A percentile compares a stretch with the other conserved stretches of the same genome.
phyloP scores from a whole-genome alignment of 352 stramenopile species.

The Pythium guiyangense region DNA sequence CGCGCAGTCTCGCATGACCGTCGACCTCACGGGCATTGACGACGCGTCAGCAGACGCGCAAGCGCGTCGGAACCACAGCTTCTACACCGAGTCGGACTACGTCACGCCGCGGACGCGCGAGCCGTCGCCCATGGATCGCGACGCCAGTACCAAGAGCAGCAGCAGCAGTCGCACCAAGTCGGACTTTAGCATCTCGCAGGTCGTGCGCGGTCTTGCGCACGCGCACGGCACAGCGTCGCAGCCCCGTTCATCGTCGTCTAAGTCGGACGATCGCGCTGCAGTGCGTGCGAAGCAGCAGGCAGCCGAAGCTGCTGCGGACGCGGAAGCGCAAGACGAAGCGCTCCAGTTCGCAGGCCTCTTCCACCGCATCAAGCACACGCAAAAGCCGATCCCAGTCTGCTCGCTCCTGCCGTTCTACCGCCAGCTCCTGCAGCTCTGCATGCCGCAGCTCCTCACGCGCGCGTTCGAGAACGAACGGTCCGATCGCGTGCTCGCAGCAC shows the following conservation, averaged over 20 bases:
- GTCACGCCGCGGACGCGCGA: slow-evolving; percentile 15
- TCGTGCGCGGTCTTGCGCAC: slow-evolving; percentile 59
- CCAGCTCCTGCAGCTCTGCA: slow-evolving; percentile 68
- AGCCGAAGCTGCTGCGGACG: slow-evolving; percentile 22
- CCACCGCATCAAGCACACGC: slow-evolving; percentile 78
- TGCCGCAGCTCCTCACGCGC: slow-evolving; percentile 64
- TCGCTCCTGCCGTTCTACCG: slow-evolving; percentile 83
- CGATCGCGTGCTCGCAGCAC: slow-evolving; percentile 42
- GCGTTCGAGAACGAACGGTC: slow-evolving; percentile 58
- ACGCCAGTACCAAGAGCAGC: slow-evolving; percentile 22
- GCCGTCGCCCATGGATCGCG: slow-evolving; percentile 13
- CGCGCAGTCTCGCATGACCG: slow-evolving; percentile 31
- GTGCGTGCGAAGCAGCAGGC: not conserved
- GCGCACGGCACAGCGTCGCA: slow-evolving; percentile 27
- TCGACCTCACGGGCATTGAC: slow-evolving; percentile 43
- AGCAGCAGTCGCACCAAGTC: not conserved
- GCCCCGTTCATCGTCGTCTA: slow-evolving; percentile 1
- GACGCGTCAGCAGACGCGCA: slow-evolving; percentile 29
- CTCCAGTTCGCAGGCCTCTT: slow-evolving; percentile 63
- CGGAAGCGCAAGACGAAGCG: slow-evolving; percentile 45
- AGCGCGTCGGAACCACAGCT: slow-evolving; percentile 62
- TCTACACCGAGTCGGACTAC: slow-evolving; percentile 70
- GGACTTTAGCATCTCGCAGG: slow-evolving; percentile 58
- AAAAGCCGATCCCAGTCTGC: slow-evolving; percentile 62
- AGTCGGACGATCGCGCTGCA: not conserved